Conservation (phyloP, 2,329 filamentous ascomycete species). For the Aureobasidium sp. region DNA sequence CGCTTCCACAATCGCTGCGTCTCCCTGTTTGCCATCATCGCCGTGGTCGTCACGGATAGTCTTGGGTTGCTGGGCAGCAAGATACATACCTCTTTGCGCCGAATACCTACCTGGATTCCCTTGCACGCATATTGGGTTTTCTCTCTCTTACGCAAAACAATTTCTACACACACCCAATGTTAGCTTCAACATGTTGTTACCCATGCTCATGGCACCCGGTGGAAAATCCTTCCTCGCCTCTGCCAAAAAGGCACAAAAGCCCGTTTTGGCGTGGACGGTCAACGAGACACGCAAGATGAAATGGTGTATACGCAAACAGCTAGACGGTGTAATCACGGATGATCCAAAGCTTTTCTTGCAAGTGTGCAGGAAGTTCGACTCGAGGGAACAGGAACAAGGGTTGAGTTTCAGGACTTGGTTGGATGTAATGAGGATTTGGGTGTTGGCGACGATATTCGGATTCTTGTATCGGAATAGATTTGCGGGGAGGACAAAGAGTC, state of each 20-base stretch:
- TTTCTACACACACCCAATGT: constrained; percentile 75
- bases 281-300: constrained; percentile 84
- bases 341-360: constrained; percentile 75
- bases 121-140: constrained; percentile 74
- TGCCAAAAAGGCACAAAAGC: constrained; percentile 51
- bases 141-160: constrained; percentile 71
- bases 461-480: constrained; percentile 21
- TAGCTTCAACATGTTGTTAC: constrained; percentile 81
- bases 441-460: constrained; percentile 23
- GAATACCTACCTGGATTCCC: constrained; percentile 69
- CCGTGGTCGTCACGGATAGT: constrained; percentile 81
- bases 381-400: constrained; percentile 33
- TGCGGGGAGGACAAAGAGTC: constrained; percentile 17
- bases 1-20: constrained; percentile 67
- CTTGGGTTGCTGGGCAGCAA: constrained; percentile 85
- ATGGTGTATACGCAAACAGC: constrained; percentile 72
- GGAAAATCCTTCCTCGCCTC: constrained; percentile 70
- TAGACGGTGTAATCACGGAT: constrained; percentile 91
- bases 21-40: constrained; percentile 42
- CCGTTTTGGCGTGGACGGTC: constrained; percentile 87
- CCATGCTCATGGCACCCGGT: constrained; percentile 71
- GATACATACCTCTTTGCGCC: constrained; percentile 71
- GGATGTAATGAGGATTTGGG: constrained; percentile 23
- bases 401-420: constrained; percentile 28
- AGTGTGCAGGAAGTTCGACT: constrained; percentile 57